Evolutionary conservation across 108 stramenopile genomes (phyloP), one percentile per base, ranked within the genome.

Genomic region (Skeletonema tropicum): DNA sequence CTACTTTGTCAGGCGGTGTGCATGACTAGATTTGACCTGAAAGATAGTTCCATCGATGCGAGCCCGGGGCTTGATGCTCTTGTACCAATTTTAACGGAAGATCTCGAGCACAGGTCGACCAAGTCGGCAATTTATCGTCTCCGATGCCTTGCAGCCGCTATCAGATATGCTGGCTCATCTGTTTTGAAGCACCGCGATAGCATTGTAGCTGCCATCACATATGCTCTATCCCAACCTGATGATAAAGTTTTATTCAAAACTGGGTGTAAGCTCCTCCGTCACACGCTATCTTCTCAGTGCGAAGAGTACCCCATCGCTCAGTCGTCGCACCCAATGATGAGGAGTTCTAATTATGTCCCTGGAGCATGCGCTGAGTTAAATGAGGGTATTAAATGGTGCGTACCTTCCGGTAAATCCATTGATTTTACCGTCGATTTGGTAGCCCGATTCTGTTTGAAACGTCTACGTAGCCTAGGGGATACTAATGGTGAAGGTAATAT

Each of bases 181-280:
- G 81, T 94, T 8, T 69, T 87, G 57, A 70, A 74, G 29, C 88
- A 94, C 71, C 77, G 83, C 2, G 68, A 86, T 35, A 71, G 60
- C 3, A 83, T 97, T 15, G 60, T 57, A 42, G 69, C 77, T 17
- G 82, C 90, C 15, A 78, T 97, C 17, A 71, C 79, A 9, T 89
- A 87, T 72, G 85, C 90, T 13, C 67, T 93, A 2, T 62, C 79
- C 23, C 88, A 88, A 63, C 64, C 83, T 29, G 89, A 94, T 75
- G 91, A 94, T 66, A 83, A 91, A 64, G 77, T 85, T 4, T 41
- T 83, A 6, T 86, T 87, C 78, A 97, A 97, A 70, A 91, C 88
- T 10, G 96, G 92, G 10, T 93, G 92, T 67, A 97, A 97, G 68
- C 86, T 97, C 15, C 77, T 97, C 29, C 83, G 96, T 15, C 93